Evolutionary conservation across 177 flowering plant species (phyloP), one percentile per base, ranked within the genome.

Genomic region (Tripterygium wilfordii): DNA sequence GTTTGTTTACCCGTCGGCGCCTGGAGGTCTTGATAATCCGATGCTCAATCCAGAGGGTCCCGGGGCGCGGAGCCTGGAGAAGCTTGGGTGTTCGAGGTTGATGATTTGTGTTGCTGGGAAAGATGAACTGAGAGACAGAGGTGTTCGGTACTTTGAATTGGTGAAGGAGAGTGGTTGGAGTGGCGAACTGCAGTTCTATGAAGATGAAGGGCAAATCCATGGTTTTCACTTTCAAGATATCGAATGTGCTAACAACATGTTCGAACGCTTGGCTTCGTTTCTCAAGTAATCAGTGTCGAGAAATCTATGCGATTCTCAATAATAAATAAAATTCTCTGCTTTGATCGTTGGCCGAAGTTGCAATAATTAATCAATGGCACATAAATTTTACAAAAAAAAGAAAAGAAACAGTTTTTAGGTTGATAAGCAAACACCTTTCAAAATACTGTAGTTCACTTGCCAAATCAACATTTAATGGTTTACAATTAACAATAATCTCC

Each of bases 181-280:
- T 26, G 71, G 71, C 7, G 66, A 62, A 22, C 58, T 63, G 42
- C 79, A 76, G 56, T 4, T 66, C 53, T 26, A 57, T 38, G 70
- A 68, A 26, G 64, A 45, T 5, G 56, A 69, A 16, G 82, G 66
- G 10, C 78, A 74, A 24, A 59, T 4, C 1, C 82, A 79, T 48
- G 64, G 40, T 1, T 77, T 68, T 29, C 76, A 54, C 36, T 25
- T 44, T 1, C 3, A 6, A 4, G 24, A 38, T 3, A 8, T 20
- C 9, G 42, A 19, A 1, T 18, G 12, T 4, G 6, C 24, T 7
- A 38, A 38, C 7, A 20, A 18, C 9, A 18, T 38, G 10, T 4
- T 38, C 24, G 1, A 38, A 20, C 42, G 42, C 7, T 38, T 38
- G 42, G 42, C 42, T 38, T 18, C 24, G 1, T 38, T 38, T 38